Base-by-base conservation (phyloP, 345 rosid species). In the Eutrema yunnanense region DNA sequence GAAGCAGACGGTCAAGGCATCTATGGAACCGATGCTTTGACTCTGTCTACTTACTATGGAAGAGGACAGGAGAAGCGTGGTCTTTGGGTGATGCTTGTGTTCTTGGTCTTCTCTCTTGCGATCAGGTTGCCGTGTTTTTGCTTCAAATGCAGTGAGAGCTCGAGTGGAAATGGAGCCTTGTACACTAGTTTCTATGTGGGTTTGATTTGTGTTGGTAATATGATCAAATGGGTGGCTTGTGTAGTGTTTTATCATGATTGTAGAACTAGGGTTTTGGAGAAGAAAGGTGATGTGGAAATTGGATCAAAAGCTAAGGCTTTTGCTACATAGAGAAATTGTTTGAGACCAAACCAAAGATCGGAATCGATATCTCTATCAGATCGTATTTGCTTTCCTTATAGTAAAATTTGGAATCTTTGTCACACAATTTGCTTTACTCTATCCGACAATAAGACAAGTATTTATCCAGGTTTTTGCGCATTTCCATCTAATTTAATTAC, bases 171-270 rank as follows among this genome's bases (percentile, higher is more conserved):
- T 13, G 76, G 73, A 29, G 36, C 57, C 47, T 27, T 72, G 53
- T 77, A 69, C 71, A 73, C 64, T 6, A 60, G 43, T 67, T 26
- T 58, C 6, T 46, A 37, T 54, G 34, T 65, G 19, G 22, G 62
- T 29, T 79, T 84, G 52, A 65, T 62, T 33, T 71, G 71, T 56
- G 9, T 79, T 4, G 84, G 72, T 51, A 77, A 79, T 58, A 48
- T 76, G 55, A 32, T 80, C 14, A 85, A 84, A 59, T 85, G 84
- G 89, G 73, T 81, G 47, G 83, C 76, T 29, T 78, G 70, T 71
- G 71, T 80, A 30, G 61, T 87, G 2, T 74, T 72, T 63, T 81
- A 81, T 71, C 58, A 65, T n/a, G 76, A 82, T 19, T 80, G 81
- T 73, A 76, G 67, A 73, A 54, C 46, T 19, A 50, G 54, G 57